Evolutionary conservation across 169 alveolate genomes (phyloP).

Genomic region (Babesia sp.): DNA sequence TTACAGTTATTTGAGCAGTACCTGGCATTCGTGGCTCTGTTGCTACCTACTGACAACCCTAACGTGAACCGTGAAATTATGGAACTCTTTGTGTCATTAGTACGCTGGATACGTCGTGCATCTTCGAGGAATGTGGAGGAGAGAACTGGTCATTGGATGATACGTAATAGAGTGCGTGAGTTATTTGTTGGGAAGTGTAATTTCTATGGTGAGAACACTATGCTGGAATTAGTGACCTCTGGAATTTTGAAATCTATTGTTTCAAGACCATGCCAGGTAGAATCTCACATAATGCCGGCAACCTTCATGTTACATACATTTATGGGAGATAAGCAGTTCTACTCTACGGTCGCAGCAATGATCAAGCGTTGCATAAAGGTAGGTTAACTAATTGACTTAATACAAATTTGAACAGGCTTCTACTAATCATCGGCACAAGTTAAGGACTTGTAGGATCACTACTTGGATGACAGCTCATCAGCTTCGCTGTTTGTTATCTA

Average conservation of each 20-base stretch:
- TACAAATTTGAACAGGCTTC: not conserved
- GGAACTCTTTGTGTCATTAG: conserved; percentile 8
- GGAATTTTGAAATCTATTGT: conserved; percentile 1
- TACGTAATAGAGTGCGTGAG: not conserved
- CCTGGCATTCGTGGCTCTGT: conserved; percentile 15
- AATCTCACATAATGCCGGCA: not conserved
- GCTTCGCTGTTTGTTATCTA: not conserved
- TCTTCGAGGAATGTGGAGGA: not conserved
- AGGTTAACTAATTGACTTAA: not conserved
- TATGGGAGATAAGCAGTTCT: conserved; percentile 1
- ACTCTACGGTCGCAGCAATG: conserved; percentile 7
- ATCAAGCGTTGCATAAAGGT: conserved; percentile 22
- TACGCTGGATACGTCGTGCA: not conserved
- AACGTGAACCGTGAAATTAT: conserved; percentile 3
- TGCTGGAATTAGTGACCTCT: conserved; percentile 16
- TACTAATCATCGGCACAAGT: not conserved
- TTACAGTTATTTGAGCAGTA: conserved; percentile 19
- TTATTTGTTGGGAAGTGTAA: conserved; percentile 4
- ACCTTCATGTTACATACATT: conserved; percentile 11
- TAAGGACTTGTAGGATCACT: not conserved
- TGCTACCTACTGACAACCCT: conserved; percentile 21
- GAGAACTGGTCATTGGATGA: not conserved
- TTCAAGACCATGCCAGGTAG: conserved; percentile 20
- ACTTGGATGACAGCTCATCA: too few species aligned
- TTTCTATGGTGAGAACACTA: not conserved